Conservation (phyloP, 257 asterid genomes). For the Jaltomata sinuosa region DNA sequence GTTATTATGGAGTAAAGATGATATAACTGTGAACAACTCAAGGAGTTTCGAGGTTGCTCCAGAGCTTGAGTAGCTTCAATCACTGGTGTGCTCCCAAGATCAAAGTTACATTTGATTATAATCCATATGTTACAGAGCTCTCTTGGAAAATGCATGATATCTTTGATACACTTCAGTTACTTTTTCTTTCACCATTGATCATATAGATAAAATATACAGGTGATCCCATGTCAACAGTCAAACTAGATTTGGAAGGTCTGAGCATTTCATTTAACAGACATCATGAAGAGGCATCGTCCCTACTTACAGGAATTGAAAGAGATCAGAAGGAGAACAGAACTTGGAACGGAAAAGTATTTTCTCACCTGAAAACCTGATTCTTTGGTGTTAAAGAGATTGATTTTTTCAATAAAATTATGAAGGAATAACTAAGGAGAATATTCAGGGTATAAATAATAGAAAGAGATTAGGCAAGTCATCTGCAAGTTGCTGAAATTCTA, state of each 20-base stretch:
- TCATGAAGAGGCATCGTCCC: neutral
- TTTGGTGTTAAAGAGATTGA: neutral
- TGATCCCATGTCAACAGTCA: neutral
- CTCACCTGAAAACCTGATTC: neutral
- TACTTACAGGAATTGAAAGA: neutral
- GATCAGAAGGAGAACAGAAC: neutral
- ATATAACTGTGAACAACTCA: neutral
- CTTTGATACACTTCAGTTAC: neutral
- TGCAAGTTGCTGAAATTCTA: neutral
- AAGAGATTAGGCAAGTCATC: neutral
- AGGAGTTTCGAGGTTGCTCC: neutral
- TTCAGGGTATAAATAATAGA: neutral
- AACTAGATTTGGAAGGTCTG: constrained; percentile 2
- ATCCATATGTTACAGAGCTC: neutral
- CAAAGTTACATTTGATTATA: neutral
- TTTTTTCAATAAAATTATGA: neutral
- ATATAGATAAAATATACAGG: neutral
- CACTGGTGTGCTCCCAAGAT: neutral
- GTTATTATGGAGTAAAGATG: neutral
- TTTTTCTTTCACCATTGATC: neutral
- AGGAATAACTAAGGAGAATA: neutral
- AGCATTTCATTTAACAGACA: neutral
- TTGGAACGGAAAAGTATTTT: neutral
- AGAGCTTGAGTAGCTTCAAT: neutral
- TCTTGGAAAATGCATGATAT: neutral